Evolutionary conservation across 306 rosid genomes (phyloP), one percentile per base, ranked within the genome.

Genomic region (Castanospermum australe): DNA sequence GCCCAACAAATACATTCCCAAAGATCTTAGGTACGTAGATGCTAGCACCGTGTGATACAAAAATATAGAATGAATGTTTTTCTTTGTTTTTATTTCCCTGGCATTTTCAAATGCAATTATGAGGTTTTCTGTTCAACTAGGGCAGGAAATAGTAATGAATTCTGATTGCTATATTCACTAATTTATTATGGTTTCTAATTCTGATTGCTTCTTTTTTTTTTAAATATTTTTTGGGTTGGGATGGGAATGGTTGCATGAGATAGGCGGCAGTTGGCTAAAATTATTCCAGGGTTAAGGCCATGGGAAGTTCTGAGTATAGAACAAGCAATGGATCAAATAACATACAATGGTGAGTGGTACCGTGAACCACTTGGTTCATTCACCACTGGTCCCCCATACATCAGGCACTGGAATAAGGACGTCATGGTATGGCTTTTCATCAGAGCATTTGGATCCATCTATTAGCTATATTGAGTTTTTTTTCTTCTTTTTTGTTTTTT

Each of bases 241-340:
- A 30, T 35, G 68, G 28, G 8, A 11, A 18, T 68, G 66, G 51
- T 54, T 71, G 69, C 33, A 33, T 55, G 84, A 80, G 77, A 45
- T 73, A 94, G 97, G 80, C 42, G 69, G 18, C 76, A 84, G 67
- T 81, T 95, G 89, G 89, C 89, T 41, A 68, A 87, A 73, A 17
- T 89, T 54, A 88, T 95, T 69, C 96, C 99, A 22, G 94, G 96
- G 24, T 86, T 95, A 85, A 90, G 99, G 81, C 99, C 99, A 28
- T 95, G 99, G 98, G 97, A 95, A 87, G 96, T 95, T 86, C 83
- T 95, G 38, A 92, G 97, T 60, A 61, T 95, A 25, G 98, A 95
- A 90, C 98, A 95, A 86, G 99, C 99, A 13, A 95, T 95, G 98
- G 89, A 90, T 77, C 92, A 50, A 44, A 68, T 95, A 79, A 89